Evolutionary conservation across 1,284 basidiomycete species (phyloP), one percentile per base, ranked within the genome.

Genomic region (Ustilago lituana): DNA sequence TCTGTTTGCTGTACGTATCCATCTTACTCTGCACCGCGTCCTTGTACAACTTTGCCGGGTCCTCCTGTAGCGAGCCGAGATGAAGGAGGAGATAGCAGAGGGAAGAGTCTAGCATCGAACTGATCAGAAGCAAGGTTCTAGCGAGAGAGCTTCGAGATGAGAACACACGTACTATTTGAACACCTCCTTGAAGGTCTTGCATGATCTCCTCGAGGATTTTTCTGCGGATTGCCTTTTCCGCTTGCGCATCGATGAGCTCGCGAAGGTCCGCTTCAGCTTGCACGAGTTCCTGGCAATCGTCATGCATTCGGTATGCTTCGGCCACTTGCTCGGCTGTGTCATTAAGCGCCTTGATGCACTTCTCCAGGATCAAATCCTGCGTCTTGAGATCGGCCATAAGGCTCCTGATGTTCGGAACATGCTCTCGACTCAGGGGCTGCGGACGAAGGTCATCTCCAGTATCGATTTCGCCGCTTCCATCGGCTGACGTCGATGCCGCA

Each of bases 171-270:
- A 67, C 66, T 15, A 74, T 32, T 2, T 24, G 20, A 6, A 60
- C 40, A 12, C 57, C 63, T 2, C 50, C 39, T 7, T 58, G 49
- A 14, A 75, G 41, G 15, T 62, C 56, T 12, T 62, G 59, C 20
- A 50, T 47, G 4, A 79, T 69, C 29, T 52, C 48, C 11, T 58
- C 55, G 12, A 79, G 48, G 11, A 59, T 57, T 24, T 39, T 50
- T 22, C 49, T 35, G 3, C 77, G 67, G 14, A 48, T 44, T 9
- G 60, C 62, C 26, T 70, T 62, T 20, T 74, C 69, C 15, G 52
- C 67, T 36, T 68, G 57, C 1, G 73, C 32, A 38, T 79, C 77
- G 40, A 79, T 69, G 20, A 78, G 50, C 12, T 68, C 66, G n/a
- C 73, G 62, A 1, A 63, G 39, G 17, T 67, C 64, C 2, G 15